A percentile compares a stretch with the other conserved stretches of the same genome.
Conservation (phyloP, 192 early-diverging fungal species). For the Funneliformis geosporum region DNA sequence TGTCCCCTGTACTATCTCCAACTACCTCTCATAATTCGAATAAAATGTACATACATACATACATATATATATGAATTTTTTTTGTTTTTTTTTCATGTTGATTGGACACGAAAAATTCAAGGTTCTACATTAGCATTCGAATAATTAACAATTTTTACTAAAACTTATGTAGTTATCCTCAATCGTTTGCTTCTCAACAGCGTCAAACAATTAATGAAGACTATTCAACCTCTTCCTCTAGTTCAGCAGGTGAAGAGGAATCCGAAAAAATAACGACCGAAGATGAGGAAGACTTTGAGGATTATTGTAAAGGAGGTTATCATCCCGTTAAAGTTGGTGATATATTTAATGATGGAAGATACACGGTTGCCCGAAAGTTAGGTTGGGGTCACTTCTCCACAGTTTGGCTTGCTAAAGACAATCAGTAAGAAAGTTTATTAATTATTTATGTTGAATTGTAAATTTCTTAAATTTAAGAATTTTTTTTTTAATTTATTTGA, state of each 20-base stretch:
- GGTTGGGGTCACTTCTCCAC: slow-evolving; percentile 99
- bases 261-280: slow-evolving; percentile 44
- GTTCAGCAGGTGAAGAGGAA: slow-evolving; percentile 32
- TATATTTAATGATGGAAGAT: slow-evolving; percentile 72
- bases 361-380: slow-evolving; percentile 87
- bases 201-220: slow-evolving; percentile 16
- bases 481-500: slow-evolving; percentile 16
- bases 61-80: neutral
- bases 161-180: neutral
- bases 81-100: neutral
- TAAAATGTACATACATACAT: slow-evolving; percentile 19
- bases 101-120: neutral
- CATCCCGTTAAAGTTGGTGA: slow-evolving; percentile 89
- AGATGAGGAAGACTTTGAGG: slow-evolving; percentile 87
- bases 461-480: neutral
- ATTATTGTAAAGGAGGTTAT: slow-evolving; percentile 94
- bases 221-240: neutral
- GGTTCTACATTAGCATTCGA: neutral
- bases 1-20: slow-evolving; percentile 10
- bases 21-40: neutral
- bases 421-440: slow-evolving; percentile 50
- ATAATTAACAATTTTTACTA: neutral
- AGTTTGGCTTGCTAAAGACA: slow-evolving; percentile 91
- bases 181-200: neutral
- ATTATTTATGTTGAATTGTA: neutral